Evolutionary conservation across 1,139 yeast species (phyloP).

Genomic region (Taphrina communis): DNA sequence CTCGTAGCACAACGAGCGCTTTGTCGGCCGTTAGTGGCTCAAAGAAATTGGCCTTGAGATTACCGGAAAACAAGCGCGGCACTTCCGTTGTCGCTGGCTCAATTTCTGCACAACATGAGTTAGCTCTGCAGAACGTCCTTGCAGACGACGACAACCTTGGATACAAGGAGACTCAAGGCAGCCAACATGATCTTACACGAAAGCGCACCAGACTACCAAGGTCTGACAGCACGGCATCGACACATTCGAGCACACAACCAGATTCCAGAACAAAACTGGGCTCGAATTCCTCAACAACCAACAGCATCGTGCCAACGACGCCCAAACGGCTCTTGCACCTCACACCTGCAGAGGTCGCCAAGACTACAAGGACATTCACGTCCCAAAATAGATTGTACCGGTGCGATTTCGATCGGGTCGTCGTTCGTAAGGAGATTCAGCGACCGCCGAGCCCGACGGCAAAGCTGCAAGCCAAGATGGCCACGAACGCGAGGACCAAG

Average conservation of each 20-base stretch:
- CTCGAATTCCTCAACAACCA: background rate
- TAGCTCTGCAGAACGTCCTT: background rate
- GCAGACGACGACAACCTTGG: slow-evolving; percentile 14
- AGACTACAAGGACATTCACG: slow-evolving; percentile 39
- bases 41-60: background rate
- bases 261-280: slow-evolving; percentile 12
- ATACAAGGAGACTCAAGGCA: slow-evolving; percentile 7
- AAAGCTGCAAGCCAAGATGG: slow-evolving; percentile 40
- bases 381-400: slow-evolving; percentile 41
- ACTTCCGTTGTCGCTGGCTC: background rate
- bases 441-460: slow-evolving; percentile 43
- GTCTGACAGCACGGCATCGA: background rate
- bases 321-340: slow-evolving; percentile 37
- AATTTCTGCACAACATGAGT: background rate
- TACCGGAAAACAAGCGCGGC: background rate
- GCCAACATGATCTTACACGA: slow-evolving; percentile 15
- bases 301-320: slow-evolving; percentile 5
- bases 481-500: slow-evolving; percentile 35
- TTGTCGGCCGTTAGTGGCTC: background rate
- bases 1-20: slow-evolving; percentile 4
- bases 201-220: slow-evolving; percentile 10
- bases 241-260: background rate
- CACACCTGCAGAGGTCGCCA: slow-evolving; percentile 43
- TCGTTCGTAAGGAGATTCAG: slow-evolving; percentile 36
- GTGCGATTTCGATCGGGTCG: slow-evolving; percentile 42